phyloP scores from a whole-genome alignment of 2,329 filamentous ascomycete genomes.

The Penicillium sp. region DNA sequence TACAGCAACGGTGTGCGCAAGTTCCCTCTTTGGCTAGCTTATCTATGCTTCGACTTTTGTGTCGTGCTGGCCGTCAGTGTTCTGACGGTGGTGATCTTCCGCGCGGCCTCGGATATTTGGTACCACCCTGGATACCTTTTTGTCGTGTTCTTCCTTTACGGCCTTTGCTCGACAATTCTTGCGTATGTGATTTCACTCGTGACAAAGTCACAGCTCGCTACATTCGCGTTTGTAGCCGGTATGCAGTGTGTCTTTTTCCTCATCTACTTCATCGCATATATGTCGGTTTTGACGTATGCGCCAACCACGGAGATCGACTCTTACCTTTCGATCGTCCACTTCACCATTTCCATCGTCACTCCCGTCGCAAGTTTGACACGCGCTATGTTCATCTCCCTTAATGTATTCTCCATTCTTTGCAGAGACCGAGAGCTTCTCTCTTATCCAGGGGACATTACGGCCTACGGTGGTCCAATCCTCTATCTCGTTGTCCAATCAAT shows the following conservation, averaged over 20 bases:
- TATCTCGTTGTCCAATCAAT: conserved; percentile 72
- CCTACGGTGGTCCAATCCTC: conserved; percentile 78
- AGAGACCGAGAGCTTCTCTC: conserved; percentile 54
- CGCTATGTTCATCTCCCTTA: conserved; percentile 69
- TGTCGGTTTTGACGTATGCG: conserved; percentile 68
- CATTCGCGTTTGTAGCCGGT: conserved; percentile 77
- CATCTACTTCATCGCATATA: conserved; percentile 64
- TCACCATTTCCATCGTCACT: conserved; percentile 64
- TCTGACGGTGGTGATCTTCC: conserved; percentile 64
- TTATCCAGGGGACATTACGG: conserved; percentile 63
- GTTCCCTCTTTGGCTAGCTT: conserved; percentile 77
- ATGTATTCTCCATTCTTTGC: conserved; percentile 78
- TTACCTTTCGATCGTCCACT: conserved; percentile 65
- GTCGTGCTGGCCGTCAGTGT: conserved; percentile 64
- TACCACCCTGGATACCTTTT: conserved; percentile 78
- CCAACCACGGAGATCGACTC: conserved; percentile 63
- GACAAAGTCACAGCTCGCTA: conserved; percentile 69
- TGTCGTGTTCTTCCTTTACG: conserved; percentile 72
- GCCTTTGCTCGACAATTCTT: conserved; percentile 67
- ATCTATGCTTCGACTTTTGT: conserved; percentile 71
- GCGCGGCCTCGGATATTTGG: conserved; percentile 57
- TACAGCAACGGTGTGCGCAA: conserved; percentile 87
- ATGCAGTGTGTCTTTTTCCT: conserved; percentile 68
- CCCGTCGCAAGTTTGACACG: conserved; percentile 72
- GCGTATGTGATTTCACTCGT: conserved; percentile 79